Base-by-base conservation (phyloP, 768 basidiomycete species). In the Hemileccinum rubropunctum region DNA sequence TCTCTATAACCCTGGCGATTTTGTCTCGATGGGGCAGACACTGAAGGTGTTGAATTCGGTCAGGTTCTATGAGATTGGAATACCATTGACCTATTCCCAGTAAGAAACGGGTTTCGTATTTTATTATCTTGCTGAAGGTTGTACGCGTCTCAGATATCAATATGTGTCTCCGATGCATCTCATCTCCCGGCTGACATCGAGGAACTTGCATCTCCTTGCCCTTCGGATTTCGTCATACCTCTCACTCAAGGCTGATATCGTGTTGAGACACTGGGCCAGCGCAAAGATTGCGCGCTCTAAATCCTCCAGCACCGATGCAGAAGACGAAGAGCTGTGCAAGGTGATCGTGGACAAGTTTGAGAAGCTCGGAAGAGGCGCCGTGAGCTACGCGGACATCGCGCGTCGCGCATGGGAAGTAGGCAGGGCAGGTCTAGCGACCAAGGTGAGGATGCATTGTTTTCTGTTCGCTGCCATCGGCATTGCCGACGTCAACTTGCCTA, bases 311-410 rank as follows among this genome's bases (percentile, higher is more conserved):
- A 83, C 84, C 12, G 71, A 83, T 12, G 72, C 71, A 17, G 84
- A 81, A 18, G 94, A 97, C 57, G 86, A 86, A 33, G 84, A 83
- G 37, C 74, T 95, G 11, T 94, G 92, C 62, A 74, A 74, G 42
- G 68, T 82, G 50, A 95, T 99, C 51, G 94, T 98, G 5, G 83
- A 86, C 59, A 98, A 98, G 66, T 93, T 98, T 45, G 79, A 88
- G 64, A 82, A 81, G 49, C 75, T 95, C 34, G 91, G 91, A 15
- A 81, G 84, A 15, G 78, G 76, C 1, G 81, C 82, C 8, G 91
- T 97, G 15, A 92, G 89, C 61, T 98, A 93, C 65, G 94, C 95
- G 9, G 95, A 97, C 52, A 93, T 98, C 56, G 94, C 97, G 4
- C 84, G 84, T 66, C 83, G 85, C 40, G 95, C 95, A 27, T 98